Conservation (phyloP, 2,329 filamentous ascomycete species). For the Nemania sp. region DNA sequence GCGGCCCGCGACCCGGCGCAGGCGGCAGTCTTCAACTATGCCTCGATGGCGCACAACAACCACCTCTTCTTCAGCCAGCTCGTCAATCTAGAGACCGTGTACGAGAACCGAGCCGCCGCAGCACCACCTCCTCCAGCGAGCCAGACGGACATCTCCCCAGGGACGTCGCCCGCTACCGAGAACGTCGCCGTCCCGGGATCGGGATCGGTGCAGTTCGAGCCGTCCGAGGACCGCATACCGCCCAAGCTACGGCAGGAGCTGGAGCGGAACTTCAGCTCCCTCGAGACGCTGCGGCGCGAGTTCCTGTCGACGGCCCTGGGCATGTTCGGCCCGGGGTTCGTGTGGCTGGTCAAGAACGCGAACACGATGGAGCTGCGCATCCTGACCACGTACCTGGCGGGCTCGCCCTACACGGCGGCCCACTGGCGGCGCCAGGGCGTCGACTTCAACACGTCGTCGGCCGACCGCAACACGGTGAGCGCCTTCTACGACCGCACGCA, state of each 20-base stretch:
- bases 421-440: conserved; percentile 74
- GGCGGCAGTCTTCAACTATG: conserved; percentile 90
- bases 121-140: neutral
- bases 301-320: conserved; percentile 78
- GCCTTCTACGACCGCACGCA: conserved; percentile 49
- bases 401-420: conserved; percentile 82
- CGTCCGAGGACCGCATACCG: conserved; percentile 52
- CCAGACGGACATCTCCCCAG: too few species aligned
- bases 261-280: conserved; percentile 73
- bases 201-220: conserved; percentile 14
- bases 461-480: conserved; percentile 41
- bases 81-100: conserved; percentile 29
- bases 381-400: conserved; percentile 88
- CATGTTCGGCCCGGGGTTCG: conserved; percentile 97
- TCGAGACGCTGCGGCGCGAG: conserved; percentile 80
- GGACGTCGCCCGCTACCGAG: too few species aligned
- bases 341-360: conserved; percentile 80
- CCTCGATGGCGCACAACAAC: conserved; percentile 95
- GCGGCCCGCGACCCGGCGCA: conserved; percentile 77
- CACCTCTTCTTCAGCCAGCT: conserved; percentile 76
- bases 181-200: conserved; percentile 27
- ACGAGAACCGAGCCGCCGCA: conserved; percentile 3
- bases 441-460: conserved; percentile 70
- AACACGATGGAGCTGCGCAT: conserved; percentile 61
- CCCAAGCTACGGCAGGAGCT: conserved; percentile 62